Evolutionary conservation across 371 early-diverging fungal species (phyloP).

Genomic region (Apophysomyces variabilis): DNA sequence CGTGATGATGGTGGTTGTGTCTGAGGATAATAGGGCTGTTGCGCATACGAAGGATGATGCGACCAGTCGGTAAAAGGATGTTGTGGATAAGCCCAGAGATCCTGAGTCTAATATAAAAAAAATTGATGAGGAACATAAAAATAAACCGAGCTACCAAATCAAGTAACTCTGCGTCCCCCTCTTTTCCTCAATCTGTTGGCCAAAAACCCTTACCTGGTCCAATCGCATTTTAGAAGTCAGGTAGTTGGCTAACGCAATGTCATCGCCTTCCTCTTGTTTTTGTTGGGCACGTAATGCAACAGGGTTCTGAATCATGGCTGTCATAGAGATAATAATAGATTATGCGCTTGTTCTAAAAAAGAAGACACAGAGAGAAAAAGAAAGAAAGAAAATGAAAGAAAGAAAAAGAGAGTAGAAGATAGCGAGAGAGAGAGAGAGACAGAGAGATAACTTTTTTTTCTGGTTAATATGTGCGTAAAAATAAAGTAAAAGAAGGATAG

Average conservation of each 20-base stretch:
- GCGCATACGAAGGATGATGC: conserved; percentile 12
- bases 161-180: conserved; percentile 6
- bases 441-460: not conserved
- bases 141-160: conserved; percentile 15
- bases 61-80: conserved; percentile 16
- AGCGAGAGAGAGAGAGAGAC: not conserved
- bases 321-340: conserved; percentile 13
- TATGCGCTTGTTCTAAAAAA: conserved; percentile 6
- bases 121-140: conserved; percentile 20
- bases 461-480: not conserved
- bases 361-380: conserved; percentile 7
- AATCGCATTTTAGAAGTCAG: conserved; percentile 28
- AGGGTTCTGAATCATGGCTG: conserved; percentile 18
- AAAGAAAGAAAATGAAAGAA: not conserved
- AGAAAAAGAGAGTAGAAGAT: conserved; percentile 21
- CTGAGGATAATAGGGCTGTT: conserved; percentile 25
- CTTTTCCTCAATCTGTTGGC: conserved; percentile 13
- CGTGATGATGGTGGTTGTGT: conserved; percentile 20
- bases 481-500: not conserved
- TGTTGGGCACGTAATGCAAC: conserved; percentile 6
- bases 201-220: conserved; percentile 28
- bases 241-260: conserved; percentile 28
- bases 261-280: conserved; percentile 23
- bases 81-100: conserved; percentile 27
- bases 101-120: conserved; percentile 20